A percentile compares a stretch with the other conserved stretches of the same genome.
Conservation (phyloP, 164 flowering plant species). For the Vitis cinerea region DNA sequence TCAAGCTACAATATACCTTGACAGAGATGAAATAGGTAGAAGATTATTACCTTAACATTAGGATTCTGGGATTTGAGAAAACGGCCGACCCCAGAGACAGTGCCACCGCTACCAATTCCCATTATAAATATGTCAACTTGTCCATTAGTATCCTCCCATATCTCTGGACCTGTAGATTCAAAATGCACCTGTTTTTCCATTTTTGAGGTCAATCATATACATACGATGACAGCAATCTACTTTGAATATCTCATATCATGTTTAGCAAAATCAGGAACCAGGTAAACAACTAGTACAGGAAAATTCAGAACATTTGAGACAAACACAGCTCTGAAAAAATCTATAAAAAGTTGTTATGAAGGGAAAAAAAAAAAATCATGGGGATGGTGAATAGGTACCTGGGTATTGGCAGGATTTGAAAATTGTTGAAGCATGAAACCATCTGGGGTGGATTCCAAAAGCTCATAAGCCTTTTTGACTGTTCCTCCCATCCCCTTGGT, state of each 20-base stretch:
- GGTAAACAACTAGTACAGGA: no score
- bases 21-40: neutral
- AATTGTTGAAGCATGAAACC: conserved; percentile 92
- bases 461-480: conserved; percentile 82
- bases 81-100: conserved; percentile 88
- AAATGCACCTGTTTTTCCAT: conserved; percentile 65
- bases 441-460: conserved; percentile 79
- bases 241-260: no score
- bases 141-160: conserved; percentile 86
- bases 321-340: no score
- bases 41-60: conserved; percentile 67
- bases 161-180: conserved; percentile 97
- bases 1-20: no score
- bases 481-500: conserved; percentile 96
- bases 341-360: no score
- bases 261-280: no score
- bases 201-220: neutral
- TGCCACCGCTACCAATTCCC: conserved; percentile 97
- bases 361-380: no score
- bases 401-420: conserved; percentile 84
- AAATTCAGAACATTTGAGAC: no score
- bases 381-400: conserved; percentile 35
- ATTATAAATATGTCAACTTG: conserved; percentile 90
- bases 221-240: no score
- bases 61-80: conserved; percentile 64